phyloP scores from a whole-genome alignment of 2,329 filamentous ascomycete genomes.

The Lecanoromycetidae sp. region DNA sequence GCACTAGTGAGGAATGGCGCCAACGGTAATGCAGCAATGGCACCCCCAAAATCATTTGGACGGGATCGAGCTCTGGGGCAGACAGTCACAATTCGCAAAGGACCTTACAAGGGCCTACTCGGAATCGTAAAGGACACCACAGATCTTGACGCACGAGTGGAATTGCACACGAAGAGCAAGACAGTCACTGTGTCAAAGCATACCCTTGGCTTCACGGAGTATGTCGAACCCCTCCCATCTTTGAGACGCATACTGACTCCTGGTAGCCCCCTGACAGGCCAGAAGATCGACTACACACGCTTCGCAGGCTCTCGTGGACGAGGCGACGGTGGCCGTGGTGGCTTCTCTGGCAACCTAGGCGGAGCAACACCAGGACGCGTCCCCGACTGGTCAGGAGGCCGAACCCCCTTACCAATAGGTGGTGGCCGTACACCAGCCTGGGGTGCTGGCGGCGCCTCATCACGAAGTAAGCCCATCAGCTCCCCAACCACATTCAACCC shows the following conservation, averaged over 20 bases:
- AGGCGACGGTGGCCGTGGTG: constrained; percentile 34
- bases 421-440: constrained; percentile 65
- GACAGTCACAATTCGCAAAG: constrained; percentile 77
- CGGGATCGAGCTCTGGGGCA: constrained; percentile 80
- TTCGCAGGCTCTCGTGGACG: constrained; percentile 34
- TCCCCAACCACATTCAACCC: background rate
- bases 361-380: constrained; percentile 29
- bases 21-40: constrained; percentile 42
- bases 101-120: constrained; percentile 80
- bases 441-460: constrained; percentile 40
- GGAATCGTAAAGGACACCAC: constrained; percentile 95
- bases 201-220: constrained; percentile 76
- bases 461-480: constrained; percentile 45
- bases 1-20: constrained; percentile 58
- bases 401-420: constrained; percentile 52
- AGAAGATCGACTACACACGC: constrained; percentile 58
- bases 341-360: constrained; percentile 27
- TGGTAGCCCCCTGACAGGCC: constrained; percentile 51
- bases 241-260: constrained; percentile 13
- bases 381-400: constrained; percentile 51
- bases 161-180: constrained; percentile 90
- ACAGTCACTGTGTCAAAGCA: constrained; percentile 74
- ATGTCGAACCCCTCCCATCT: constrained; percentile 25
- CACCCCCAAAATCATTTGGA: constrained; percentile 61
- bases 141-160: constrained; percentile 72